Evolutionary conservation across 2,329 filamentous ascomycete genomes (phyloP).

Genomic region (Fusarium albosuccineum): DNA sequence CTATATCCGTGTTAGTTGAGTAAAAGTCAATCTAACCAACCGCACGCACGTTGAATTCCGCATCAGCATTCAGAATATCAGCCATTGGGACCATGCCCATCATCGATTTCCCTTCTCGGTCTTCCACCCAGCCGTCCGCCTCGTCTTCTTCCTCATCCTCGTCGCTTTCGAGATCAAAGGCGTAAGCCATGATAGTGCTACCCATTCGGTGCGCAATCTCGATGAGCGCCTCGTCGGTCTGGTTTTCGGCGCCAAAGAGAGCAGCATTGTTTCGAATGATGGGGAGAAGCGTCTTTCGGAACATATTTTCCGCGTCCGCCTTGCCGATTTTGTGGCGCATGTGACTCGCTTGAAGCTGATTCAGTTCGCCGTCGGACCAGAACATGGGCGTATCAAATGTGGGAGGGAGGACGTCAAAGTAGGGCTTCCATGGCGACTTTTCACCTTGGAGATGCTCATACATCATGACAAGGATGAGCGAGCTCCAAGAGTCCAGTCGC

Average conservation of each 20-base stretch:
- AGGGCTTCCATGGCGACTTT: constrained; percentile 79
- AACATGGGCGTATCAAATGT: constrained; percentile 91
- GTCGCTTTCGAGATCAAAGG: constrained; percentile 80
- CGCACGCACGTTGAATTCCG: constrained; percentile 79
- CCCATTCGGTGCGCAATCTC: constrained; percentile 81
- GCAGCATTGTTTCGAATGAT: constrained; percentile 60
- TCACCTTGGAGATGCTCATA: constrained; percentile 75
- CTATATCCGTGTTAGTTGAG: constrained; percentile 48
- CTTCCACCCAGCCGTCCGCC: constrained; percentile 74
- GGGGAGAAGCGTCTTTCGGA: constrained; percentile 68
- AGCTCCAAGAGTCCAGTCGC: constrained; percentile 66
- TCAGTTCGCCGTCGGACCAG: constrained; percentile 79
- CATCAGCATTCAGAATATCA: constrained; percentile 90
- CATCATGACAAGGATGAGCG: constrained; percentile 81
- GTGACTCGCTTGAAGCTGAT: constrained; percentile 80
- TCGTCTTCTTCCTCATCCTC: constrained; percentile 71
- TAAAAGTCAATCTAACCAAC: neutral
- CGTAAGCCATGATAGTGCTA: constrained; percentile 91
- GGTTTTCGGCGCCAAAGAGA: constrained; percentile 57
- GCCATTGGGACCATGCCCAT: constrained; percentile 94
- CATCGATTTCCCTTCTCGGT: constrained; percentile 67
- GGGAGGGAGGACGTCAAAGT: constrained; percentile 79
- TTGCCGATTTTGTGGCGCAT: constrained; percentile 83
- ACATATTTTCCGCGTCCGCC: constrained; percentile 76
- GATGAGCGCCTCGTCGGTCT: constrained; percentile 61